Evolutionary conservation across 495 filamentous ascomycete genomes (phyloP).

Genomic region (Talaromyces adpressus): DNA sequence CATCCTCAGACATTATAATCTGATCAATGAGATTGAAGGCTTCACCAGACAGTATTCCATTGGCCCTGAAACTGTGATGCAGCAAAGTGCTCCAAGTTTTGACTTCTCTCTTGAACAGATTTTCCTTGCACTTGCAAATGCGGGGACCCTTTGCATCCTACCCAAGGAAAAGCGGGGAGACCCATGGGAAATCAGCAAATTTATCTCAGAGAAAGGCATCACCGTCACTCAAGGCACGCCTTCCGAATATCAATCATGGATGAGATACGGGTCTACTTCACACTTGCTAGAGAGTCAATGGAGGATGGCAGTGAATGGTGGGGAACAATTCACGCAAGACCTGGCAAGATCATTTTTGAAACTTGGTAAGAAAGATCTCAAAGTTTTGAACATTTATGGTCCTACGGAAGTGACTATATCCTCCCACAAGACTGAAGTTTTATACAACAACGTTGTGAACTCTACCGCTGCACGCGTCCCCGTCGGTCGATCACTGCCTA

Average conservation of each 20-base stretch:
- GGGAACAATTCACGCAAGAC: conserved; percentile 14
- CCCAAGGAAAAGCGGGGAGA: conserved; percentile 19
- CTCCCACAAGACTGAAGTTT: conserved; percentile 15
- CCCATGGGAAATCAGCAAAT: conserved; percentile 19
- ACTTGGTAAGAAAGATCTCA: conserved; percentile 18
- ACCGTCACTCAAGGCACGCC: conserved; percentile 32
- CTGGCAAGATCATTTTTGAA: conserved; percentile 17
- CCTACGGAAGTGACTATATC: conserved; percentile 24
- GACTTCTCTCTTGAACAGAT: conserved; percentile 32
- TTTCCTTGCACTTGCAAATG: conserved; percentile 21
- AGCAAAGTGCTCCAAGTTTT: conserved; percentile 36
- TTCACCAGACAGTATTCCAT: no score
- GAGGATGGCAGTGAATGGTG: conserved; percentile 11
- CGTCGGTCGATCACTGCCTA: conserved; percentile 25
- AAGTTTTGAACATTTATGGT: conserved; percentile 28
- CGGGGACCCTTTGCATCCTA: conserved; percentile 24
- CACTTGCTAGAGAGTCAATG: neutral
- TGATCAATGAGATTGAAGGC: conserved; percentile 21
- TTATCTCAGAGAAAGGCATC: conserved; percentile 26
- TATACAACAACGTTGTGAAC: conserved; percentile 16
- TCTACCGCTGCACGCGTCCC: neutral
- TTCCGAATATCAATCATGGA: conserved; percentile 31
- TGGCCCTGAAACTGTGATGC: conserved; percentile 23
- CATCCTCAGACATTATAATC: conserved; percentile 20
- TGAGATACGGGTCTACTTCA: conserved; percentile 19